Base-by-base conservation (phyloP, 352 stramenopile species). In the Pythium biforme region DNA sequence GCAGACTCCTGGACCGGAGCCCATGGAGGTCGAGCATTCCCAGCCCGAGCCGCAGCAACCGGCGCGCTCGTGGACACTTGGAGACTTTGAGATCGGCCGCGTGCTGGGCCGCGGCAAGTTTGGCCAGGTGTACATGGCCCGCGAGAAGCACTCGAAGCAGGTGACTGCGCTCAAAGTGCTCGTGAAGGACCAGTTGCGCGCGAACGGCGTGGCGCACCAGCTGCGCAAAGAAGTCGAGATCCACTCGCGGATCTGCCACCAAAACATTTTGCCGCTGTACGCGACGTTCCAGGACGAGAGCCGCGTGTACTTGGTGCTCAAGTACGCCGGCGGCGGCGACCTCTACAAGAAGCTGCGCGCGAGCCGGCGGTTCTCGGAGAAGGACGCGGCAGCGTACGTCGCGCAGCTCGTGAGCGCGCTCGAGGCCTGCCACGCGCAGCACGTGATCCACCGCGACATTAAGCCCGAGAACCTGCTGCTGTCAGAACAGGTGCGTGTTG, bases 381-480 rank as follows among this genome's bases (percentile, higher is more conserved):
- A 79, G 12, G 73, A 88, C 50, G 76, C 82, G 1, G 86, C 86
- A 62, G 33, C 80, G 20, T 92, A 92, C 55, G 81, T 85, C 15
- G 71, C 81, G 0, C 83, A 92, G 65, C 78, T 92, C 54, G 79
- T 90, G 40, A 89, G 79, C 25, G 64, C 64, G 50, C 63, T 94
- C 31, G 77, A 90, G 41, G 73, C 77, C 23, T 94, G 83, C 47
- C 86, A 94, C 63, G 57, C 88, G 25, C 83, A 94, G 58, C 84
- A 90, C 55, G 83, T 94, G 15, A 89, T 98, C 48, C 95, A 98
- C 59, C 79, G 95, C 15, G 95, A 98, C 59, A 98, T 98, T 54
- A 98, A 98, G 69, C 95, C 95, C 1, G 95, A 98, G 58, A 98
- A 98, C 62, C 73, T 98, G 51, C 76, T 98, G 46, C 66, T 95